These are phyloP conservation scores for Backusella psychrophila DNA, from an alignment of 192 early-diverging fungal genomes.

Conservation along the genomic window DNA sequence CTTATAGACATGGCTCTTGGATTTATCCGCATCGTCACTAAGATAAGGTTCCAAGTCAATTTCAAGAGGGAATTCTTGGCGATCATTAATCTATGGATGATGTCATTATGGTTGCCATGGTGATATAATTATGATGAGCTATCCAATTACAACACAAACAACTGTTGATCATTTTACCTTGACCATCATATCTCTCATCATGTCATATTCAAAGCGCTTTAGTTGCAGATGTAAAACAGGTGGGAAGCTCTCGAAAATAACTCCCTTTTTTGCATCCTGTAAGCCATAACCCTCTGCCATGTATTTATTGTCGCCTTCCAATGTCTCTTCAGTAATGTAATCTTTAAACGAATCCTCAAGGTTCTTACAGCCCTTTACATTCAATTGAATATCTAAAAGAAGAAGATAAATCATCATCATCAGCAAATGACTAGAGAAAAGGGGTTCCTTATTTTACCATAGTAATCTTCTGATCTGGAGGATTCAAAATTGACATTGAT, in stretches of 20 bases:
- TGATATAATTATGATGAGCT: neutral
- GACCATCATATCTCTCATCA: slow-evolving; percentile 83
- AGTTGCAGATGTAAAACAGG: slow-evolving; percentile 95
- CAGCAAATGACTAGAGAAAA: neutral
- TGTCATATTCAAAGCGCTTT: slow-evolving; percentile 98
- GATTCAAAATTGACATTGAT: slow-evolving; percentile 95
- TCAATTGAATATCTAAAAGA: slow-evolving; percentile 87
- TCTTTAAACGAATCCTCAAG: slow-evolving; percentile 88
- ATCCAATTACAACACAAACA: neutral
- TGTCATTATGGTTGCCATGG: neutral
- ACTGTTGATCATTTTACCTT: slow-evolving; percentile 51
- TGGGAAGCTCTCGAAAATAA: slow-evolving; percentile 90
- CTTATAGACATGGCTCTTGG: slow-evolving; percentile 68
- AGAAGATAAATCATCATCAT: neutral
- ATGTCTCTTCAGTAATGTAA: slow-evolving; percentile 86
- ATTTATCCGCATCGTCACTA: slow-evolving; percentile 59
- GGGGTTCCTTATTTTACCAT: slow-evolving; percentile 48
- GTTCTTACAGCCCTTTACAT: slow-evolving; percentile 92
- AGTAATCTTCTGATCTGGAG: slow-evolving; percentile 91
- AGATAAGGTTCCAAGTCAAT: slow-evolving; percentile 88
- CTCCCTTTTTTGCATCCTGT: slow-evolving; percentile 95
- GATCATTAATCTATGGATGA: slow-evolving; percentile 77
- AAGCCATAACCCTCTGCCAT: slow-evolving; percentile 91
- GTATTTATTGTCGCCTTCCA: slow-evolving; percentile 98
- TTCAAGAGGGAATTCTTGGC: slow-evolving; percentile 88